Evolutionary conservation across 176 grass and related monocot genomes (phyloP), one percentile per base, ranked within the genome.

Genomic region (Carex pumila): DNA sequence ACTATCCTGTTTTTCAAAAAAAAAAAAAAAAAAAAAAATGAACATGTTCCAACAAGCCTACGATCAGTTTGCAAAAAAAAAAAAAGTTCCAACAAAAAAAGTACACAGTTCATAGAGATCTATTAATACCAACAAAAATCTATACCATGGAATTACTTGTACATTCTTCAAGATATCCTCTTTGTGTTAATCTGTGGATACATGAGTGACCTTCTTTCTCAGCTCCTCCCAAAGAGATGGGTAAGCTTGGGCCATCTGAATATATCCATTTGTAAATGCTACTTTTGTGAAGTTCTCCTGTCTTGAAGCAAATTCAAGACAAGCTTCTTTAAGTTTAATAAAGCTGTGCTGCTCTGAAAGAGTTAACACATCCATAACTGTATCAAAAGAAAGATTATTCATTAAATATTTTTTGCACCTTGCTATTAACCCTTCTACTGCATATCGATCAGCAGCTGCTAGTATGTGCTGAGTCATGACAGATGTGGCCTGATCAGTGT

Each of bases 381-480:
- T 36, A 57, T 62, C 12, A 7, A 6, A 1, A 80, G 47, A 80
- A 1, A 80, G 14, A 37, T 60, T 60, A 22, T 80, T 17, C 9
- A 9, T 60, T 18, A 80, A 12, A 60, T 59, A 12, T 10, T 36
- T 37, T 54, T 87, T 36, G 22, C 88, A 87, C 25, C 71, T 71
- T 31, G 76, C 21, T 53, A 84, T 90, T 2, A 90, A 62, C 31
- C 74, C 84, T 9, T 87, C 76, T 55, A 90, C 21, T 15, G 15
- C 47, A 21, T 90, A 90, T 3, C 89, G 68, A 29, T 87, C 85
- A 5, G 89, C 85, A 19, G 89, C 89, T 13, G 72, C 65, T 0
- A 90, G 47, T 49, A 90, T 29, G 31, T 88, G 85, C 55, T 87
- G 89, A 14, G 82, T 62, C 81, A 83, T 84, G 34, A 69, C 66